phyloP scores from a whole-genome alignment of 2,329 filamentous ascomycete genomes.

The Diaporthe eres region DNA sequence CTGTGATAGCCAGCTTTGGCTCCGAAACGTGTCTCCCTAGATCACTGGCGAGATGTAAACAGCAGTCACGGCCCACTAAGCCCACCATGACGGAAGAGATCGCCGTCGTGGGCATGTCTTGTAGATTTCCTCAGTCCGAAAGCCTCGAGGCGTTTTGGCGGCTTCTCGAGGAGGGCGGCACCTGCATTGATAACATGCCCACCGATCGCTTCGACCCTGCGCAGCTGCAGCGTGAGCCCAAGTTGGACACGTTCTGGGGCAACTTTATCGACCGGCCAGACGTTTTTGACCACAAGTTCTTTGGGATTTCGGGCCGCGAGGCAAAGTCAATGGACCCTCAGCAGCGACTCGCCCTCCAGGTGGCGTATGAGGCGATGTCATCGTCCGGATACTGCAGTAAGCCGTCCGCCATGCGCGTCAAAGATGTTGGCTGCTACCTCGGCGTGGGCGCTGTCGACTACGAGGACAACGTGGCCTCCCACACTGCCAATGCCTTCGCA shows the following conservation, averaged over 20 bases:
- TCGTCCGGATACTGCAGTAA: conserved; percentile 32
- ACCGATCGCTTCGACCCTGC: conserved; percentile 9
- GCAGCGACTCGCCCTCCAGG: conserved; percentile 49
- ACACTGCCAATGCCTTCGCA: conserved; percentile 33
- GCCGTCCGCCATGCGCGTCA: conserved; percentile 40
- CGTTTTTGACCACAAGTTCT: conserved; percentile 47
- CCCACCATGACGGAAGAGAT: conserved; percentile 40
- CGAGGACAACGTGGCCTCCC: conserved; percentile 28
- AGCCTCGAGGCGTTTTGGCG: conserved; percentile 52
- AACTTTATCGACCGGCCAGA: conserved; percentile 35
- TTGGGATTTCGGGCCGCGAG: conserved; percentile 45
- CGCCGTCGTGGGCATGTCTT: conserved; percentile 56
- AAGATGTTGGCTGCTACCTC: conserved; percentile 48
- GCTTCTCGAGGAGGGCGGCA: conserved; percentile 46
- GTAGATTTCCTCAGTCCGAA: conserved; percentile 52
- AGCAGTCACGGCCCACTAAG: neutral
- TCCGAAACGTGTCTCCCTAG: conserved; percentile 20
- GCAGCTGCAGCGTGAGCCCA: conserved; percentile 3
- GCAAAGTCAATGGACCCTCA: conserved; percentile 49
- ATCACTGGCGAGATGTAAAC: conserved; percentile 4
- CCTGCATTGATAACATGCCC: neutral
- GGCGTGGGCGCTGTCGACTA: conserved; percentile 38
- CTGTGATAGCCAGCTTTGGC: conserved; percentile 15
- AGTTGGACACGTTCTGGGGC: conserved; percentile 15
- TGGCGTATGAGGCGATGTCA: conserved; percentile 49